phyloP scores from a whole-genome alignment of 805 yeast genomes.

The Candida quercuum region DNA sequence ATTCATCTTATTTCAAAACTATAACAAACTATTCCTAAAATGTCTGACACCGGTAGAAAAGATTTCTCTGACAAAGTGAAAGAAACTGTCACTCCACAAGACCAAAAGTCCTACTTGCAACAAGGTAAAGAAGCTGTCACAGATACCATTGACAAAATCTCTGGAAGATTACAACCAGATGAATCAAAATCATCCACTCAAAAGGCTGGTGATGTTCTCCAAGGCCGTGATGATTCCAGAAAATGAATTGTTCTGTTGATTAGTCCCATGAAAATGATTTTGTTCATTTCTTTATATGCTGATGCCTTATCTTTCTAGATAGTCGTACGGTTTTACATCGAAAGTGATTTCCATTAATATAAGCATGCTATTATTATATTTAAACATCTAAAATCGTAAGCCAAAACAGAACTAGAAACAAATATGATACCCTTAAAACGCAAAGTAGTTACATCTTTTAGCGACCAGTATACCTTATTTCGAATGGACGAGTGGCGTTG shows the following conservation, averaged over 20 bases:
- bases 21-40: no score
- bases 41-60: slow-evolving; percentile 68
- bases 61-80: slow-evolving; percentile 59
- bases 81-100: slow-evolving; percentile 67
- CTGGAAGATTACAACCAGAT: slow-evolving; percentile 56
- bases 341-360: no score
- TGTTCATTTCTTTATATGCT: no score
- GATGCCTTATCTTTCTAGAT: no score
- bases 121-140: slow-evolving; percentile 69
- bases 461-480: slow-evolving; percentile 57
- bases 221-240: slow-evolving; percentile 51
- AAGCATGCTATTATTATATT: no score
- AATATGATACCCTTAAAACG: background rate
- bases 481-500: slow-evolving; percentile 58
- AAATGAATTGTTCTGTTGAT: no score
- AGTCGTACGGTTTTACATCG: no score
- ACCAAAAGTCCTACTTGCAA: slow-evolving; percentile 57
- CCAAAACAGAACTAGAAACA: background rate
- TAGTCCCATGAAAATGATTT: no score
- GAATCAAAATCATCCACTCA: slow-evolving; percentile 65
- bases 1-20: no score
- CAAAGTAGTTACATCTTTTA: slow-evolving; percentile 7
- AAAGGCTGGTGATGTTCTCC: slow-evolving; percentile 56
- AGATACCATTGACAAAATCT: slow-evolving; percentile 60
- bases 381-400: background rate